Base-by-base conservation (phyloP, 2,329 filamentous ascomycete species). In the Alternaria novae-zelandiae region DNA sequence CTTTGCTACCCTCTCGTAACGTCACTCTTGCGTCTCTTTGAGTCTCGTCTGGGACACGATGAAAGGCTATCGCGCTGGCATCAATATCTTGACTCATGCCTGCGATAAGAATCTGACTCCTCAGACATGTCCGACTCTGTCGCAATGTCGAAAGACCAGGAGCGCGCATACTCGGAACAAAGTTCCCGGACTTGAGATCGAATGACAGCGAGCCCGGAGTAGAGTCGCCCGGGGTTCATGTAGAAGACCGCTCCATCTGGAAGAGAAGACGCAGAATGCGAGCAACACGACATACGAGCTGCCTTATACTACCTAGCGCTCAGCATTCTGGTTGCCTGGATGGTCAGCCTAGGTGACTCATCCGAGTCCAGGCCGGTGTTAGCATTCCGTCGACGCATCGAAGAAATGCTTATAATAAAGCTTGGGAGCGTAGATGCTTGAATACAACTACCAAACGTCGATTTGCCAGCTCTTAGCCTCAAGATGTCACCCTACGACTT, bases 401-500 rank as follows among this genome's bases (percentile, higher is more conserved):
- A 21, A 21, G 21, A 36, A n/a, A 54, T 20, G 7, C 36, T 21
- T 26, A 60, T 60, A n/a, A 41, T 20, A 13, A 13, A n/a, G 36
- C 11, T 10, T 3, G 30, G 10, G 6, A 21, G 20, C 6, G 10
- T 6, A 17, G 7, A 17, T 13, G 43, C 4, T 21, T 21, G 21
- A 21, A 21, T 21, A 21, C 21, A 21, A 21, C 21, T 21, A 21
- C 21, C 21, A 21, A 21, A 21, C 21, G 21, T 21, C 21, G 21
- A 21, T 21, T 21, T 21, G 21, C 21, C 21, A 21, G 21, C 21
- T 21, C 21, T 3, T 30, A 36, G n/a, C 15, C 6, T 54, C 36
- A 41, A 25, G 3, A 63, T 63, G 63, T 45, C 59, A 45, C 25
- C 26, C 30, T 49, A 41, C 82, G 83, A 89, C 78, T 91, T 92